Evolutionary conservation across 768 basidiomycete species (phyloP).

Genomic region (Podaxis pistillaris): DNA sequence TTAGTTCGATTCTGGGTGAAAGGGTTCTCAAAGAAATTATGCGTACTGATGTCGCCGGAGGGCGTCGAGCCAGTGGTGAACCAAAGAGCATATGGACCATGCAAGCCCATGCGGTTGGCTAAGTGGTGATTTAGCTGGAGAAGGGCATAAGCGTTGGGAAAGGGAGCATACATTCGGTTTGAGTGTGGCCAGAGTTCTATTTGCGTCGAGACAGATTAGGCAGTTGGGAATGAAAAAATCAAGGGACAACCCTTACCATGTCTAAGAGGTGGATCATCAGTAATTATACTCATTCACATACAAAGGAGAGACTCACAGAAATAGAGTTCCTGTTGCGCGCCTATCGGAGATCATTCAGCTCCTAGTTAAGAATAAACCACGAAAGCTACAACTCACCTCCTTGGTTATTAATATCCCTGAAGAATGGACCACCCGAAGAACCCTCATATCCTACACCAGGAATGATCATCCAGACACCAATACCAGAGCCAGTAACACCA

Average conservation of each 20-base stretch:
- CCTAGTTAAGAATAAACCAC: not conserved
- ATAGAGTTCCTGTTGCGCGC: slow-evolving; percentile 33
- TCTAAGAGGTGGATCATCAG: slow-evolving; percentile 16
- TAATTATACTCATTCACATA: not conserved
- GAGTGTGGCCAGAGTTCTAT: slow-evolving; percentile 37
- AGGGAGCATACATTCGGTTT: slow-evolving; percentile 29
- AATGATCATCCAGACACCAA: slow-evolving; percentile 32
- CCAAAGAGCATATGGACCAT: slow-evolving; percentile 38
- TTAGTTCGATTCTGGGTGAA: not conserved
- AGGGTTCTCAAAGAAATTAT: not conserved
- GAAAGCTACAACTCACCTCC: slow-evolving; percentile 20
- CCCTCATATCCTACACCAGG: slow-evolving; percentile 32
- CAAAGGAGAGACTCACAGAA: slow-evolving; percentile 26
- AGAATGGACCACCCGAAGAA: slow-evolving; percentile 31
- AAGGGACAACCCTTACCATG: slow-evolving; percentile 15
- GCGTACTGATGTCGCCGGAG: slow-evolving; percentile 25
- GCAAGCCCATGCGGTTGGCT: slow-evolving; percentile 32
- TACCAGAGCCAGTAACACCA: slow-evolving; percentile 29
- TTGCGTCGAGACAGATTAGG: not conserved
- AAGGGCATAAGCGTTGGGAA: not conserved
- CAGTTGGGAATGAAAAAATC: not conserved
- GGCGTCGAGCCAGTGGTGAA: slow-evolving; percentile 35
- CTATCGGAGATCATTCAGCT: slow-evolving; percentile 13
- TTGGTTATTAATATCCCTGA: slow-evolving; percentile 37
- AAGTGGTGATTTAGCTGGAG: not conserved